Conservation (phyloP, 2,329 filamentous ascomycete genomes). For the Zasmidium cellare region DNA sequence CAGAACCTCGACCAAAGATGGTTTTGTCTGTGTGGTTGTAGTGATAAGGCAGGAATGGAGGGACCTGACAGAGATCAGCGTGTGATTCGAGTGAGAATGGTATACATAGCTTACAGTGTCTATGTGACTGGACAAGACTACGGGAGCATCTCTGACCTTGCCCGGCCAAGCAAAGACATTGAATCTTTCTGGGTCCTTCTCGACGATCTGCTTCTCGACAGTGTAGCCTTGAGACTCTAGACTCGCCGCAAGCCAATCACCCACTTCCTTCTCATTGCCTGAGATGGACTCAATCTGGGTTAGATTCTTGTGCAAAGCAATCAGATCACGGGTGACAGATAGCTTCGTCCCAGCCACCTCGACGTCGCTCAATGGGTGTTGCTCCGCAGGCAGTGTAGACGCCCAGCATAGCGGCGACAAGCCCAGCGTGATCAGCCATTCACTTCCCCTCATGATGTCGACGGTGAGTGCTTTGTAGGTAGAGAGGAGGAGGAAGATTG, state of each 20-base stretch:
- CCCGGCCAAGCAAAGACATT: slow-evolving; percentile 72
- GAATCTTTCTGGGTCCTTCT: slow-evolving; percentile 54
- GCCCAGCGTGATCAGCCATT: slow-evolving; percentile 5
- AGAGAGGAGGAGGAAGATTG: neutral
- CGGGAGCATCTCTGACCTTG: slow-evolving; percentile 52
- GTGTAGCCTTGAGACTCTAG: slow-evolving; percentile 62
- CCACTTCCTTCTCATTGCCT: slow-evolving; percentile 67
- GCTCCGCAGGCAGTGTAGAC: slow-evolving; percentile 6
- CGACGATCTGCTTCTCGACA: slow-evolving; percentile 59
- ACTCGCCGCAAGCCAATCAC: slow-evolving; percentile 67
- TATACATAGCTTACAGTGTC: slow-evolving; percentile 59
- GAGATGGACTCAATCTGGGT: slow-evolving; percentile 72
- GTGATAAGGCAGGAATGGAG: slow-evolving; percentile 65
- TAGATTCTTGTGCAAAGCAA: slow-evolving; percentile 74
- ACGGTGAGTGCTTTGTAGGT: neutral
- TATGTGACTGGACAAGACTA: slow-evolving; percentile 78
- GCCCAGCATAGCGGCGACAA: slow-evolving; percentile 4
- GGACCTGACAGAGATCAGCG: too few relatives aligned
- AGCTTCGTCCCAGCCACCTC: slow-evolving; percentile 18
- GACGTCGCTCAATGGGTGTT: slow-evolving; percentile 8
- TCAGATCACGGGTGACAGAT: slow-evolving; percentile 49
- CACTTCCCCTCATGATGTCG: slow-evolving; percentile 2
- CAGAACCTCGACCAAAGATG: slow-evolving; percentile 67
- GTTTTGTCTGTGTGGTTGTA: slow-evolving; percentile 39
- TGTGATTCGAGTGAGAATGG: too few relatives aligned